Evolutionary conservation across 345 rosid species (phyloP).

Genomic region (Citrus unshiu): DNA sequence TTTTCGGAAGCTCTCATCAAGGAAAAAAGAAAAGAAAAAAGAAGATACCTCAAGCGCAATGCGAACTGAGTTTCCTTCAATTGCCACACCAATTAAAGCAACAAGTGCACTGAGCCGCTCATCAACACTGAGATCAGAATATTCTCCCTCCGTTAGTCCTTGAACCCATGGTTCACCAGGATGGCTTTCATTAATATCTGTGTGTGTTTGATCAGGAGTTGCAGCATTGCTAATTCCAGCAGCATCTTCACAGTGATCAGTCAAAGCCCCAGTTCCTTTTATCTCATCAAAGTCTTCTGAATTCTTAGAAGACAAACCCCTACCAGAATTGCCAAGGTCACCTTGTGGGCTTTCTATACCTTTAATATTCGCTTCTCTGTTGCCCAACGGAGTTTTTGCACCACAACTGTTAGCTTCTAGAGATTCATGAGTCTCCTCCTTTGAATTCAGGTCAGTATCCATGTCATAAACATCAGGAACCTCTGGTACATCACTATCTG

Average conservation of each 20-base stretch:
- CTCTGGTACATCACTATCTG: constrained; percentile 76
- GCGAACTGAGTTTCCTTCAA: constrained; percentile 74
- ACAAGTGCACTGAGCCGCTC: constrained; percentile 80
- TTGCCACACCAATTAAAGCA: constrained; percentile 66
- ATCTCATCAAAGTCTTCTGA: constrained; percentile 26
- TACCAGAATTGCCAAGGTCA: constrained; percentile 20
- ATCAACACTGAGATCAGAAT: constrained; percentile 68
- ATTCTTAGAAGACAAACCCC: constrained; percentile 28
- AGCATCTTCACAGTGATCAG: constrained; percentile 21
- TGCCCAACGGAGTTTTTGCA: constrained; percentile 23
- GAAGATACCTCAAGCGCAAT: constrained; percentile 57
- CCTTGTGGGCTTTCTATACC: constrained; percentile 30
- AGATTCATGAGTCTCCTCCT: constrained; percentile 33
- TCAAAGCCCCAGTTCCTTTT: constrained; percentile 21
- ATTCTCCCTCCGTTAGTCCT: constrained; percentile 81
- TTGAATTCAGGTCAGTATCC: constrained; percentile 41
- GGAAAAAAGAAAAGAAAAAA: neutral
- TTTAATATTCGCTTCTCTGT: constrained; percentile 31
- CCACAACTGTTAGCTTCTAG: constrained; percentile 18
- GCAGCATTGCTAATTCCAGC: constrained; percentile 20
- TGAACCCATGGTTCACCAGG: constrained; percentile 83
- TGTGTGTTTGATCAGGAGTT: constrained; percentile 28
- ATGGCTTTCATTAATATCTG: constrained; percentile 61
- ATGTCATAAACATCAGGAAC: constrained; percentile 71
- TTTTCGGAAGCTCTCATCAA: neutral